Evolutionary conservation across 176 grass and related monocot genomes (phyloP), one percentile per base, ranked within the genome.

Genomic region (Carex parvula): DNA sequence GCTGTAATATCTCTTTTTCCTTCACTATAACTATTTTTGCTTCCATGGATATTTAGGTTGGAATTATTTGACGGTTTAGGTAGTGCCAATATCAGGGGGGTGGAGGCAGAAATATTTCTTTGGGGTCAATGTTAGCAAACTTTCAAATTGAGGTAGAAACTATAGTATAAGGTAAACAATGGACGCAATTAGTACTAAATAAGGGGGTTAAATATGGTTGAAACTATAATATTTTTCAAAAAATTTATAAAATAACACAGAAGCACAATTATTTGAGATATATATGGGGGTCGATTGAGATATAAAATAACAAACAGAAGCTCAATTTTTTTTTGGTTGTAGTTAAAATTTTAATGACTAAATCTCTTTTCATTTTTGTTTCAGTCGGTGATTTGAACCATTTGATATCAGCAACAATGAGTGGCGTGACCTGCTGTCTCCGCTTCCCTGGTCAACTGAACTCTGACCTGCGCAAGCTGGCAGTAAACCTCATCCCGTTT

Each of bases 341-440:
- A n/a, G 8, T 48, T 33, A 17, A 68, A 22, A 85, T n/a, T 42
- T 88, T 14, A 4, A 35, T 21, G 16, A 9, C 83, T 72, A n/a
- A n/a, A 48, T 30, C 29, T 65, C 29, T 65, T 44, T 3, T 17
- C 3, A 1, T 84, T 55, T 15, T 16, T 81, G 81, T 54, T 52
- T 35, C 88, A 89, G 88, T 90, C 42, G 89, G 89, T 59, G 89
- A 90, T 85, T 29, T 90, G 81, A 90, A 90, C 85, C 89, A 90
- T 75, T 65, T 90, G 89, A 90, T 90, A 72, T 90, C 89, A 1
- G 85, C 89, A 60, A 90, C 89, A 64, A 90, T 90, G 89, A 87
- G 85, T 3, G 89, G 89, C 18, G 89, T 90, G 35, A 90, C 89
- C 1, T 90, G 89, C 82, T 90, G 85, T 41, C 67, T 90, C 22